Evolutionary conservation across 2,329 filamentous ascomycete species (phyloP), one percentile per base, ranked within the genome.

Genomic region (Intubia oerlemansii): DNA sequence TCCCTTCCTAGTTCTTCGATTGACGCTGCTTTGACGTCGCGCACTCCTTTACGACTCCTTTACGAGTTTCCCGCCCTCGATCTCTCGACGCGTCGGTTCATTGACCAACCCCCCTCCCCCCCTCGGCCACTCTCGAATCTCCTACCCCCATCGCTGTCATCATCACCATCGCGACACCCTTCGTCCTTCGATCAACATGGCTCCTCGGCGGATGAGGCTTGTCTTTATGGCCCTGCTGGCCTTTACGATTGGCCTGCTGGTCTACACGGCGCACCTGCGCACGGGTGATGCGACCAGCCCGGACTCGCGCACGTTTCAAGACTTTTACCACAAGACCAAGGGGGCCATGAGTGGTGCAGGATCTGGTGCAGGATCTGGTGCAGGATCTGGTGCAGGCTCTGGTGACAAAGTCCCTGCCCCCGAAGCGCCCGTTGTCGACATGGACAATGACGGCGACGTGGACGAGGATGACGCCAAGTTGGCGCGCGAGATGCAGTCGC

Each of bases 191-290:
- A n/a, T n/a, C 22, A 19, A 3, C 29, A 43, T 33, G 33, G 81
- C 81, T 75, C 57, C 63, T 41, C 70, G 80, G 38, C 71, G 79
- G 41, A 44, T 80, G 41, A 71, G 72, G 44, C 54, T 75, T 40
- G 53, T 81, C 32, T 54, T 66, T 37, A 55, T 84, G 42, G 56
- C 73, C 32, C 57, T 71, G 32, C 40, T 82, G 39, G 57, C 70
- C 38, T 56, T 65, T 34, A 50, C 85, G 34, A 51, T 85, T 39
- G 59, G 72, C 25, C 53, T 75, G 31, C 56, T 90, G 39, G 81
- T 85, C 55, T 72, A 80, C 46, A 74, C 72, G 13, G 63, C 62
- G n/a, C 60, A 59, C 27, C 53, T 64, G 29, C 58, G 62, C 32
- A 53, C 61, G 28, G 55, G 57, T 19, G 55, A 57, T 19, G 48